A percentile compares a stretch with the other conserved stretches of the same genome.
Conservation (phyloP, 176 grass and related monocot genomes). For the Musa acuminata region DNA sequence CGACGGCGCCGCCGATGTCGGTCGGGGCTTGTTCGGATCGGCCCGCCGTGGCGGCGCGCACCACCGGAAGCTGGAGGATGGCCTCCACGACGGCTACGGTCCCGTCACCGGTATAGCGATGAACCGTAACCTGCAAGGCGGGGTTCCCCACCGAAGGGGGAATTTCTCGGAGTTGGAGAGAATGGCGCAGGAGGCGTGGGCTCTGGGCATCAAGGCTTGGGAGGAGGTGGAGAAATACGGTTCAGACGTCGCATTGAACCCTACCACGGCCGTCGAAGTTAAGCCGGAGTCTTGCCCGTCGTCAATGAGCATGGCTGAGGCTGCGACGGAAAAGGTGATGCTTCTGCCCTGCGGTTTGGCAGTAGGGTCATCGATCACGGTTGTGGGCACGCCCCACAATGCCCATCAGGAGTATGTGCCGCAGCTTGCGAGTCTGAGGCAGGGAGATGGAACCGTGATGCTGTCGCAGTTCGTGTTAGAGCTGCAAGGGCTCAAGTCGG, state of each 20-base stretch:
- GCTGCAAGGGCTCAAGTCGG: slow-evolving; percentile 51
- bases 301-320: slow-evolving; percentile 7
- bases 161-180: slow-evolving; percentile 82
- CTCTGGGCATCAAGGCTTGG: slow-evolving; percentile 51
- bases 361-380: slow-evolving; percentile 69
- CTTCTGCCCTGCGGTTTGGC: slow-evolving; percentile 70
- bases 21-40: neutral
- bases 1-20: neutral
- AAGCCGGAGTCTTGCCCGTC: slow-evolving; percentile 38
- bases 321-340: slow-evolving; percentile 1
- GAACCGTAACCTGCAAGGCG: slow-evolving; percentile 11
- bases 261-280: slow-evolving; percentile 16
- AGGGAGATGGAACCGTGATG: slow-evolving; percentile 61
- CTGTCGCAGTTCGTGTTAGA: slow-evolving; percentile 91
- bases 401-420: slow-evolving; percentile 53
- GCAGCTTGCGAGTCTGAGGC: slow-evolving; percentile 37
- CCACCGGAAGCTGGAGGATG: slow-evolving; percentile 17
- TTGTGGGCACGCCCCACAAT: slow-evolving; percentile 44
- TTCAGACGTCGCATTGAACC: slow-evolving; percentile 15
- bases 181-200: slow-evolving; percentile 60
- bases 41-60: neutral
- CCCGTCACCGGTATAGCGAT: slow-evolving; percentile 64
- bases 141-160: slow-evolving; percentile 9
- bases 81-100: slow-evolving; percentile 40
- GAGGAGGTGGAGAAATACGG: slow-evolving; percentile 47